Evolutionary conservation across 495 filamentous ascomycete genomes (phyloP).

Genomic region (Penicillium subrubescens): DNA sequence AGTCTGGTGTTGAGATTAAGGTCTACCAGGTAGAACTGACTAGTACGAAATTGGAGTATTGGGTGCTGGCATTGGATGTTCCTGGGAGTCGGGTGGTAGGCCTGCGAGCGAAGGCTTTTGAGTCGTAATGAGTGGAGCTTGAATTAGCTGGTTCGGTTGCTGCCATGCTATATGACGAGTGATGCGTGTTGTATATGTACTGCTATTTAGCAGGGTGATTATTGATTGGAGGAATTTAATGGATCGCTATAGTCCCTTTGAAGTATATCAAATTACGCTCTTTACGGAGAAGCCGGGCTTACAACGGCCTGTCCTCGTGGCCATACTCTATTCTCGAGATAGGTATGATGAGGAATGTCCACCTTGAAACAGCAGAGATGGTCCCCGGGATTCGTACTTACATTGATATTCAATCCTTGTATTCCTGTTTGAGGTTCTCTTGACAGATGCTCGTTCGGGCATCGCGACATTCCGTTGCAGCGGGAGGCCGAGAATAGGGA

Average conservation of each 20-base stretch:
- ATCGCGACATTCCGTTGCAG: slow-evolving; percentile 19
- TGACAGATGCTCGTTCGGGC: slow-evolving; percentile 15
- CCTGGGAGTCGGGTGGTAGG: slow-evolving; percentile 65
- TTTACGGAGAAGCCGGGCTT: slow-evolving; percentile 10
- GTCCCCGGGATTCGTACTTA: not conserved
- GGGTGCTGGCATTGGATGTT: slow-evolving; percentile 63
- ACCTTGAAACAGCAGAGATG: not conserved
- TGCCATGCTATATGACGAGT: not conserved
- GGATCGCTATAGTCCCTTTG: not conserved
- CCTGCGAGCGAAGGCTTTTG: slow-evolving; percentile 72
- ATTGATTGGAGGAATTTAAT: slow-evolving; percentile 5
- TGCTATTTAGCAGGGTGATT: not conserved
- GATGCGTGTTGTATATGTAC: not conserved
- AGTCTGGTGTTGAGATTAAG: slow-evolving; percentile 63
- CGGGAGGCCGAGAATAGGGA: slow-evolving; percentile 12
- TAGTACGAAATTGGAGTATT: slow-evolving; percentile 72
- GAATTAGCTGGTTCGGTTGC: not conserved
- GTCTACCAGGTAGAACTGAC: slow-evolving; percentile 69
- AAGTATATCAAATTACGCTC: not conserved
- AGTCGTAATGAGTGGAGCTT: slow-evolving; percentile 51
- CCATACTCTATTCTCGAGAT: not conserved
- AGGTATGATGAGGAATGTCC: not conserved
- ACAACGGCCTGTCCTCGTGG: not conserved
- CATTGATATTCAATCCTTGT: not conserved
- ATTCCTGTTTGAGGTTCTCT: not conserved